These are phyloP conservation scores for Colletotrichum musae DNA, from an alignment of 2,329 filamentous ascomycete species.

Conservation along the genomic window DNA sequence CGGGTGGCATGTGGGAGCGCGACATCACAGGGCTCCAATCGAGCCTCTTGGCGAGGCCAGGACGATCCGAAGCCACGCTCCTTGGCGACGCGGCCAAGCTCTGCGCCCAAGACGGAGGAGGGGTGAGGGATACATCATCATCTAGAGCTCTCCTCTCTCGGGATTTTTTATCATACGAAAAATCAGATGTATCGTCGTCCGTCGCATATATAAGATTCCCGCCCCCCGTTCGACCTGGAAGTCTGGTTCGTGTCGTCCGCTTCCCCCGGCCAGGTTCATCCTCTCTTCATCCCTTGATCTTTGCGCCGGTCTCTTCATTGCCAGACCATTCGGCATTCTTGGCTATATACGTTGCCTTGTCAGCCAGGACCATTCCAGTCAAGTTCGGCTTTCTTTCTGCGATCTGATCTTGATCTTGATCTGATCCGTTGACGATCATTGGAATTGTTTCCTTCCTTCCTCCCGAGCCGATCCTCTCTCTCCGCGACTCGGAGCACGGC, in stretches of 20 bases:
- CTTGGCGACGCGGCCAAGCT: conserved; percentile 41
- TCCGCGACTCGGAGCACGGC: background rate
- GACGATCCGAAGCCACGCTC: conserved; percentile 39
- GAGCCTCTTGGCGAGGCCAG: conserved; percentile 35
- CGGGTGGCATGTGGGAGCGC: conserved; percentile 35
- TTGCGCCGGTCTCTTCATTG: background rate
- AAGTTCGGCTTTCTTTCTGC: too few relatives aligned
- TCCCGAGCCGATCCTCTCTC: background rate
- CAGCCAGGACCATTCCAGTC: background rate
- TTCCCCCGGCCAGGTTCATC: conserved; percentile 10
- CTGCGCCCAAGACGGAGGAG: conserved; percentile 30
- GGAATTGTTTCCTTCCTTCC: background rate
- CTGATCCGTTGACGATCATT: too few relatives aligned
- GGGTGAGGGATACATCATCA: conserved; percentile 30
- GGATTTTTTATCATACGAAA: background rate
- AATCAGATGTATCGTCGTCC: background rate
- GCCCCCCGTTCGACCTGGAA: background rate
- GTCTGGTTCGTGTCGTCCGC: background rate
- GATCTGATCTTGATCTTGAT: too few relatives aligned
- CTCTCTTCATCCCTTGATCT: background rate
- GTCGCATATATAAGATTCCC: conserved; percentile 33
- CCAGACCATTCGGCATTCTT: background rate
- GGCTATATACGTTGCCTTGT: too few relatives aligned
- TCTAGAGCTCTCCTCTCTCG: background rate
- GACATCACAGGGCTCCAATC: conserved; percentile 33